These are phyloP conservation scores for Dacryopinax primogenitus DNA, from an alignment of 768 basidiomycete species.

Conservation along the genomic window DNA sequence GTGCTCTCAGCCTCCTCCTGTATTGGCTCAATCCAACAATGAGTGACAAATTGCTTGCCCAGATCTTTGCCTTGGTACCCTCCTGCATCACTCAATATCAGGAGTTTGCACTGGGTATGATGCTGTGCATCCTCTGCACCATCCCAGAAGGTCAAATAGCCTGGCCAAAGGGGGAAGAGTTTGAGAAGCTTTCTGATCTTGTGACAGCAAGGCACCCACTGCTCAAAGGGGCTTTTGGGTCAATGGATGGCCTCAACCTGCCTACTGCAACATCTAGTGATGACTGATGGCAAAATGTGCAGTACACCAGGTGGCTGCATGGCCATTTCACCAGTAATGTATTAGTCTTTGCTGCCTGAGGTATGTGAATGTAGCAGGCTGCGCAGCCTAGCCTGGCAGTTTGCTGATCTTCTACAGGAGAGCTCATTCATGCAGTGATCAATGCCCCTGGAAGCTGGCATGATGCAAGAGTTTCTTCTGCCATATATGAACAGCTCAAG, in stretches of 20 bases:
- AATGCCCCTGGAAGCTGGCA: conserved; percentile 42
- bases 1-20: conserved; percentile 33
- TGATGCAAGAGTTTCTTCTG: conserved; percentile 32
- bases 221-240: conserved; percentile 32
- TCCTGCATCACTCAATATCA: conserved; percentile 30
- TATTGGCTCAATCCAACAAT: conserved; percentile 35
- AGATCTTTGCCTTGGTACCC: conserved; percentile 35
- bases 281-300: conserved; percentile 35
- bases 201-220: conserved; percentile 25
- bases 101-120: conserved; percentile 25
- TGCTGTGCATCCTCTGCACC: conserved; percentile 23
- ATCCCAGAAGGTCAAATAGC: conserved; percentile 25
- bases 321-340: conserved; percentile 33
- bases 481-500: conserved; percentile 30
- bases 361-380: conserved; percentile 13
- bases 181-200: conserved; percentile 22
- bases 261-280: conserved; percentile 29
- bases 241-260: conserved; percentile 34
- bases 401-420: conserved; percentile 22
- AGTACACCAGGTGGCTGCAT: conserved; percentile 35
- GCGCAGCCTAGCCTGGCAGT: neutral
- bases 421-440: conserved; percentile 26
- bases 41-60: conserved; percentile 29
- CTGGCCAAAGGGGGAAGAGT: conserved; percentile 26
- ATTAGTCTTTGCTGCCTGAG: conserved; percentile 28